Base-by-base conservation (phyloP, 1,139 yeast species). In the Diutina pseudorugosa region DNA sequence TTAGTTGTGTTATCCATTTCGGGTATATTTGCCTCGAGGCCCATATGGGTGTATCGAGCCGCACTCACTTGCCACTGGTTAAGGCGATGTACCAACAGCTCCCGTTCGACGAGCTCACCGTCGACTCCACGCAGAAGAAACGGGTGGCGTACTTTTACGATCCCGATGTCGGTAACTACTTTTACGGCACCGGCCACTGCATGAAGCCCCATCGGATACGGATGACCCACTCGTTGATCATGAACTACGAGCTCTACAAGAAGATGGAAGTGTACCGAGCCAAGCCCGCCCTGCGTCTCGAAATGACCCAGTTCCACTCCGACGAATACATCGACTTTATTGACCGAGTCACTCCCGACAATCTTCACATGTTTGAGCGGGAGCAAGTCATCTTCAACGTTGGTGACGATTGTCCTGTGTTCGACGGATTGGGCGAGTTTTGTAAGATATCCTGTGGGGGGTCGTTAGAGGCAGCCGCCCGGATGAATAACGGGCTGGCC, bases 81-180 rank as follows among this genome's bases (percentile, higher is more conserved):
- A 11, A 11, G 36, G 36, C 36, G 42, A 72, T 72, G 75, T 73
- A 70, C 59, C 65, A 64, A 51, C 76, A 72, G 59, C 65, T 71
- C 54, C 78, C 78, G 51, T 74, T 74, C 61, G 78, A 73, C 62
- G 77, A 73, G 52, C 61, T 73, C 55, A 68, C 69, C 57, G 76
- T 72, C 47, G 70, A 71, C 58, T 67, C 73, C 25, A 65, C 61
- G 51, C 70, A 69, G 53, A 73, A 72, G 61, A 73, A 71, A 56
- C 60, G 49, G 27, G 49, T 45, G 40, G 49, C 49, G 21, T 45
- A 45, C 40, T 45, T 45, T 23, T 45, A 45, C 30, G 49, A 45
- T 16, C 49, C 49, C 23, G 49, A 45, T 27, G 49, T 45, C 19
- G 49, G 49, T 11, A 45, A 45, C 49, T 45, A 45, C 21, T 45